These are phyloP conservation scores for Lentinus brumalis DNA, from an alignment of 768 basidiomycete species.

Conservation along the genomic window DNA sequence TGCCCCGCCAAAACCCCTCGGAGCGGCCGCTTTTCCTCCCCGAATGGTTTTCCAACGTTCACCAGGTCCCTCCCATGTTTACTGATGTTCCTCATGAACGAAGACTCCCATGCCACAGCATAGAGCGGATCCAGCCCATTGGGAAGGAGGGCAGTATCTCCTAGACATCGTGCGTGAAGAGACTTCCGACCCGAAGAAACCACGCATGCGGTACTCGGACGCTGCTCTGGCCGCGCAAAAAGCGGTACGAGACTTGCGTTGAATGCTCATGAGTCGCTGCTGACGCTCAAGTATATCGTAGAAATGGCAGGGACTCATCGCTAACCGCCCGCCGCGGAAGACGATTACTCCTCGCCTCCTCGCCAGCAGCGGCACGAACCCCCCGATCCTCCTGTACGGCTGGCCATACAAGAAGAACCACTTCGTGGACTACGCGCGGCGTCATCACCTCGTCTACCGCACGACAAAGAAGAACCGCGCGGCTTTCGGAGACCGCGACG, in stretches of 20 bases:
- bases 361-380: not conserved
- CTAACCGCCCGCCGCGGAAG: not conserved
- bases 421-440: not conserved
- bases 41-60: no score
- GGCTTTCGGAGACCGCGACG: not conserved
- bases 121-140: not conserved
- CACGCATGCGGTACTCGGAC: not conserved
- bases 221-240: not conserved
- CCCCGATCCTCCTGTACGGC: not conserved
- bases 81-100: no score
- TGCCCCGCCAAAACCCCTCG: no score
- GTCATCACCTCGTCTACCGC: not conserved
- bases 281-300: not conserved
- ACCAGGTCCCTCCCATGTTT: no score
- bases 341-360: not conserved
- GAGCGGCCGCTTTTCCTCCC: no score
- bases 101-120: no score
- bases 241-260: not conserved
- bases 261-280: not conserved
- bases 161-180: not conserved
- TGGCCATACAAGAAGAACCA: not conserved
- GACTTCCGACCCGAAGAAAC: not conserved
- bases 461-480: not conserved
- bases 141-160: not conserved
- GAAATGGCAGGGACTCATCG: not conserved